A percentile compares a stretch with the other conserved stretches of the same genome.
Evolutionary conservation across 106 monocot genomes (phyloP).

Genomic region (Dendrobium nobile): DNA sequence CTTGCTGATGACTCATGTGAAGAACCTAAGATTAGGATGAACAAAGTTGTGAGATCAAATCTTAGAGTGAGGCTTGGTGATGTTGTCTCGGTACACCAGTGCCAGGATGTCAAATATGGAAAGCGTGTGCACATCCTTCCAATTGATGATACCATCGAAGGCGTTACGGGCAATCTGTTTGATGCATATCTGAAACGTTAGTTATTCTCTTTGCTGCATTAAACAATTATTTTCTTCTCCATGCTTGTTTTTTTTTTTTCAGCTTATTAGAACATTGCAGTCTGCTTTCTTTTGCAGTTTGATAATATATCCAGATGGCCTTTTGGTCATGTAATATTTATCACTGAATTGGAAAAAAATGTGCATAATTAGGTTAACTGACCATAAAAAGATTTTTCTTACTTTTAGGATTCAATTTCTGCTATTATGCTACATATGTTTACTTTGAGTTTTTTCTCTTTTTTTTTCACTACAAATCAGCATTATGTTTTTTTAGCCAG

Average conservation of each 20-base stretch:
- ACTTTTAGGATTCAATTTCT: neutral
- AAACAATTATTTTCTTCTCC: neutral
- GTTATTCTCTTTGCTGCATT: conserved; percentile 8
- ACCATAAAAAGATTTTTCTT: neutral
- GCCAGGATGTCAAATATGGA: conserved; percentile 81
- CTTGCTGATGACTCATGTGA: conserved; percentile 85
- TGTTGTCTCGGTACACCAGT: conserved; percentile 81
- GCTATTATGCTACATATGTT: neutral
- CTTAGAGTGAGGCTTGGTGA: conserved; percentile 80
- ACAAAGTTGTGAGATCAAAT: conserved; percentile 76
- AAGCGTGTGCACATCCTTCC: conserved; percentile 78
- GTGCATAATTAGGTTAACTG: neutral
- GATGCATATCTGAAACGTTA: conserved; percentile 81
- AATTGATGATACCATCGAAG: conserved; percentile 76
- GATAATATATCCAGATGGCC: neutral
- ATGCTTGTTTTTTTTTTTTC: neutral
- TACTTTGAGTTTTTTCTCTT: neutral
- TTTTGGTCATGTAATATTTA: neutral
- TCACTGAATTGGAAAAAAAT: neutral
- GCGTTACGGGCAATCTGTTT: conserved; percentile 75
- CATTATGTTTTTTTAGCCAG: neutral
- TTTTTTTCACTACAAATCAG: neutral
- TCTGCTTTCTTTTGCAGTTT: neutral
- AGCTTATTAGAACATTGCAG: neutral
- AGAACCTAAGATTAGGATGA: conserved; percentile 83